Evolutionary conservation across 352 stramenopile species (phyloP), one percentile per base, ranked within the genome.

Genomic region (Pythium brassicae): DNA sequence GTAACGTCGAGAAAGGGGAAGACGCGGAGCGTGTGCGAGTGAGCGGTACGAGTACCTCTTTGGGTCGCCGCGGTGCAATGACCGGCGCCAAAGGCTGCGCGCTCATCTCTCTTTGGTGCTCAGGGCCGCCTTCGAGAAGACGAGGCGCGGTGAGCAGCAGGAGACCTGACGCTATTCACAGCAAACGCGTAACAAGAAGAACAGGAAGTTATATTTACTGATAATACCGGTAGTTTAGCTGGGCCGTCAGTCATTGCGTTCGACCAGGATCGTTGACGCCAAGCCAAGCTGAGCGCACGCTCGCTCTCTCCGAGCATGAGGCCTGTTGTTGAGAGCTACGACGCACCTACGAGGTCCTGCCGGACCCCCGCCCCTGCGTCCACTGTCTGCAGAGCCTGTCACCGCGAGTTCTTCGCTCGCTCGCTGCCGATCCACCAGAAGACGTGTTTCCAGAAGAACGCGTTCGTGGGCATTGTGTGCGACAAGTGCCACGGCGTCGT

Each of bases 341-440:
- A 22, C 1, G 23, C 4, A 6, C 25, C 42, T 23, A 2, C 27
- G 29, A 10, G 11, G 7, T 15, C 17, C 5, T 42, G 54, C 11
- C 40, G 54, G 5, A 55, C 56, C 8, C 49, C n/a, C 25, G 55
- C 72, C 11, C 72, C 72, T 8, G 43, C 44, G 5, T 56, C 72
- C 11, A 61, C 71, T 23, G 48, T 68, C 12, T 91, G 81, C 43
- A 48, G 65, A 25, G 72, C 50, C 4, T 91, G 81, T 34, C 61
- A 74, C 15, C 69, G 72, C 32, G 72, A 80, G 29, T 91, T 75
- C 59, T 91, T 91, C 26, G 55, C 70, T 4, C 69, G 64, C 19
- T 89, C 81, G 34, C 54, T 91, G n/a, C 61, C 63, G 0, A 87
- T 91, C 55, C 81, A 91, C 48, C 78, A 89, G 53, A 87, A 87